Base-by-base conservation (phyloP, 2,329 filamentous ascomycete species). In the Penicillium expansum region DNA sequence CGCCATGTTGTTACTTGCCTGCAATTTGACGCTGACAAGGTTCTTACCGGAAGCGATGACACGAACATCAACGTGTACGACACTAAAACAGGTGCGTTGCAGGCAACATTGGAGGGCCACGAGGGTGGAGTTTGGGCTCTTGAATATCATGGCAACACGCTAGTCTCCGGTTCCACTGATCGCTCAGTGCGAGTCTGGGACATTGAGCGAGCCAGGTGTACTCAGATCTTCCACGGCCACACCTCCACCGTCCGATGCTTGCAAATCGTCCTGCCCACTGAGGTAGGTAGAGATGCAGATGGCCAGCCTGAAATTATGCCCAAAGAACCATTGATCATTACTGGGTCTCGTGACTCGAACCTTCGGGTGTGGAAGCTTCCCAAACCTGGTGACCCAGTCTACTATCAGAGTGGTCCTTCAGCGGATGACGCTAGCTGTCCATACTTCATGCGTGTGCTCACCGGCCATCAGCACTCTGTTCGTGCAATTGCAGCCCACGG, bases 141-240 rank as follows among this genome's bases (percentile, higher is more conserved):
- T 52, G 92, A 97, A 73, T 99, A 97, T 71, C 88, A 97, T 70
- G 93, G 92, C 49, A 97, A 97, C 70, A 91, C 90, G 16, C 79
- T 99, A 20, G 94, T 99, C 2, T 99, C 94, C 16, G 94, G 94
- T 2, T 97, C 92, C 7, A 99, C 94, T 0, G 94, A 99, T 75
- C 84, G 94, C 45, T 96, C 94, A 11, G 94, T 99, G n/a, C 87
- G 94, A n/a, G 93, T 99, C 0, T 99, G 94, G 94, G 93, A 99
- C 71, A 97, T 99, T 62, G 91, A 96, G 69, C 89, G 89, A 67
- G 94, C 92, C 0, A 84, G 90, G 44, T 97, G 93, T 74, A 93
- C 92, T 11, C 94, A 99, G 71, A 88, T 96, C 0, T 99, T 99
- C 72, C 92, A 97, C 70, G 95, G 94, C 0, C 94, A 99, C 71